Base-by-base conservation (phyloP, 129 eudicot species). In the Helianthus annuus region DNA sequence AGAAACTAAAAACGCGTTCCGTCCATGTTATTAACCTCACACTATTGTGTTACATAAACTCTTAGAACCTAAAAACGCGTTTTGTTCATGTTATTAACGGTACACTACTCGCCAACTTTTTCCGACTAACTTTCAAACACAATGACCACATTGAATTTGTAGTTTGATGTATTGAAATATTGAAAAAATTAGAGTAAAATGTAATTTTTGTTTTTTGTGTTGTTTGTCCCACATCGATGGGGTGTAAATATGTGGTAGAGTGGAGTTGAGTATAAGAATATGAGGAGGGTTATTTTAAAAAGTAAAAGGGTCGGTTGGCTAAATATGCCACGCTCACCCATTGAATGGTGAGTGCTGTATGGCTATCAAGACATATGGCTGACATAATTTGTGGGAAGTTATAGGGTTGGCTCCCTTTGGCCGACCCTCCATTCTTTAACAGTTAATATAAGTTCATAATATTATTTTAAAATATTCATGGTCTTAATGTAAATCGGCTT, bases 321-420 rank as follows among this genome's bases (percentile, higher is more conserved):
- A 91, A 91, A 88, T 91, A 84, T 91, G 97, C 92, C 96, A 78
- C 81, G 83, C 81, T 76, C 67, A 71, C 87, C 81, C 84, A 19
- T 73, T 4, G 66, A 32, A 0, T 19, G 90, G 97, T 78, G 88
- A 66, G 88, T 83, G 97, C 92, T 79, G 97, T 85, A 91, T 88
- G 95, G 96, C 83, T 80, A 91, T 91, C 97, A 84, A 91, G 97
- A 91, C 92, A 91, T 91, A 91, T 91, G 97, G 95, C 96, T 71
- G 92, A 80, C 96, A 91, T 72, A 88, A 85, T 91, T 88, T 91
- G 70, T 88, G 87, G 90, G 40, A 72, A 46, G 6, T 34, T 0
- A 48, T 76, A 83, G 96, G 96, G 89, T 89, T 89, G 96, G 91
- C 91, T 83, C 84, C 83, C 75, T 70, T 68, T 76, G 87, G 91